Evolutionary conservation across 345 rosid species (phyloP).

Genomic region (Microthlaspi erraticum): DNA sequence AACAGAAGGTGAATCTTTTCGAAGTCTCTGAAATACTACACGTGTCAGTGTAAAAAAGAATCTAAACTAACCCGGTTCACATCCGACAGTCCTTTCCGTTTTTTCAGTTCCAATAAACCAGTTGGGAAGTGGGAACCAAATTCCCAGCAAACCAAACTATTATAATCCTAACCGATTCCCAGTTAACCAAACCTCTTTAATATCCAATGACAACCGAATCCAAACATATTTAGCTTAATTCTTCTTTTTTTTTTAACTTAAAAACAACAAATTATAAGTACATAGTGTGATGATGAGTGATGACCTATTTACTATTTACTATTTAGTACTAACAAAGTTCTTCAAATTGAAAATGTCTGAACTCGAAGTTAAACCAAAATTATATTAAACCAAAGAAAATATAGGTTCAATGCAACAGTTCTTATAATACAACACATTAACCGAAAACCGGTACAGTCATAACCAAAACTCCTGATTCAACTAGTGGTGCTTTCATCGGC

Average conservation of each 20-base stretch:
- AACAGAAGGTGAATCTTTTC: slow-evolving; percentile 17
- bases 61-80: background rate
- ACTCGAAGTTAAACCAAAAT: background rate
- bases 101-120: too few relatives aligned
- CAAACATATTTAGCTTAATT: too few relatives aligned
- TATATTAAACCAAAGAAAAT: slow-evolving; percentile 28
- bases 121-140: too few relatives aligned
- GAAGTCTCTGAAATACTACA: slow-evolving; percentile 20
- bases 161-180: too few relatives aligned
- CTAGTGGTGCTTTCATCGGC: slow-evolving; percentile 9
- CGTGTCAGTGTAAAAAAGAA: background rate
- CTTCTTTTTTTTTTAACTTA: too few relatives aligned
- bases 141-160: too few relatives aligned
- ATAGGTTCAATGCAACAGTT: slow-evolving; percentile 23
- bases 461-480: slow-evolving; percentile 25
- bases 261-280: too few relatives aligned
- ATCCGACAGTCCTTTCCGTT: too few relatives aligned
- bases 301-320: too few relatives aligned
- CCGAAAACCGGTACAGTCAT: slow-evolving; percentile 5
- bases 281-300: too few relatives aligned
- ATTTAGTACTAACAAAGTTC: background rate
- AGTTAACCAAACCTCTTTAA: too few relatives aligned
- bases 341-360: background rate
- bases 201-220: background rate
- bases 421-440: slow-evolving; percentile 13